Evolutionary conservation across 2,329 filamentous ascomycete genomes (phyloP).

Genomic region (Colletotrichum scovillei): DNA sequence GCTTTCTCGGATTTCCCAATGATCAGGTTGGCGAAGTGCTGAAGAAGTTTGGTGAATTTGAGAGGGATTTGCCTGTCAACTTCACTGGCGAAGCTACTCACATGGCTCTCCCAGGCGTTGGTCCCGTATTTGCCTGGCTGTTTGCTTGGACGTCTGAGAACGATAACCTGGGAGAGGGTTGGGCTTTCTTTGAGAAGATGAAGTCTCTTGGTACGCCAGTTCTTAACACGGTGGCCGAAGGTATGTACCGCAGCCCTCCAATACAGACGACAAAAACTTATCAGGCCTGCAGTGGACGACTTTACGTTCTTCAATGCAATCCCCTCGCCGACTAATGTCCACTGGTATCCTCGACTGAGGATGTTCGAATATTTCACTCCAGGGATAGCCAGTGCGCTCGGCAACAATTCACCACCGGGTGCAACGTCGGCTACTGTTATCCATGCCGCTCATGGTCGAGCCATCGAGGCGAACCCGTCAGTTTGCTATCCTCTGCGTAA

Average conservation of each 20-base stretch:
- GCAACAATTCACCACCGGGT: not conserved
- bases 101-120: conserved; percentile 19
- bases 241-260: not conserved
- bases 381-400: not conserved
- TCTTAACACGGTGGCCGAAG: conserved; percentile 16
- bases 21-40: conserved; percentile 41
- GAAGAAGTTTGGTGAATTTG: not conserved
- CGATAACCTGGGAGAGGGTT: conserved; percentile 11
- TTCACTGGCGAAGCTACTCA: conserved; percentile 18
- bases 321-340: not conserved
- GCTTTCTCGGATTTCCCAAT: conserved; percentile 18
- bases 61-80: conserved; percentile 43
- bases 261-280: not conserved
- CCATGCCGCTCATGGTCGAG: conserved; percentile 22
- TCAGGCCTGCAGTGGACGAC: conserved; percentile 10
- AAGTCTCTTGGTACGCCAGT: conserved; percentile 21
- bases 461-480: conserved; percentile 3
- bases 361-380: conserved; percentile 7
- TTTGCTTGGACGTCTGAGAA: conserved; percentile 25
- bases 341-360: conserved; percentile 4
- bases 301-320: conserved; percentile 16
- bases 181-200: conserved; percentile 22
- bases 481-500: conserved; percentile 44
- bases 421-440: conserved; percentile 11
- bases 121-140: conserved; percentile 11